Evolutionary conservation across 805 yeast genomes (phyloP), one percentile per base, ranked within the genome.

Genomic region (Candida orba): DNA sequence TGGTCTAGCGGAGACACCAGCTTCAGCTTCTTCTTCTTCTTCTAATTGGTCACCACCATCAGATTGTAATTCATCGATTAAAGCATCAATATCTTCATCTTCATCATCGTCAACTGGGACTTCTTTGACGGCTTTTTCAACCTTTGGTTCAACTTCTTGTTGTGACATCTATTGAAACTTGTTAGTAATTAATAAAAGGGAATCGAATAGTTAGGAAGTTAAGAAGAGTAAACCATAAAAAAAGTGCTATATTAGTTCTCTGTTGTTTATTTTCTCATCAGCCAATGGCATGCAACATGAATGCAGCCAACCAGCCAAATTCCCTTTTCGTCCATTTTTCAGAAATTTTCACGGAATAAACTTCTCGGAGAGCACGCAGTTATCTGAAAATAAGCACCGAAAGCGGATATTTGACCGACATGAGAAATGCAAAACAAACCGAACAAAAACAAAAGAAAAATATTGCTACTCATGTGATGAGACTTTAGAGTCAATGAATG

Each of bases 51-150:
- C 22, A 34, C 74, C 78, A 52, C 71, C 73, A 66, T 80, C 69
- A 43, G 75, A 70, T 71, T 87, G 95, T 59, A 88, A 73, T 60
- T 87, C 95, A 52, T 77, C 73, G 58, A 82, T 77, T 66, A 82
- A 76, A 64, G 79, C 84, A 59, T 80, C 85, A 54, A 80, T 79
- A 59, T 80, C 84, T 50, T 76, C 84, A 52, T 78, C 84, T 41
- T 75, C 83, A 29, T 76, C 84, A n/a, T 72, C 80, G 15, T 66
- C 78, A 18, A 70, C 79, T 45, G 71, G 76, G 23, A 10, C 35
- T 18, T 17, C 14, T 69, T 68, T 64, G 67, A 70, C 70, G 53
- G 68, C 74, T 67, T 75, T 75, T 61, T 74, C 79, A 58, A 63
- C 67, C 51, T 78, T 73, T 63, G 80, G 80, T 65, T 73, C 76